Evolutionary conservation across 768 basidiomycete genomes (phyloP).

Genomic region (Lentinus brumalis): DNA sequence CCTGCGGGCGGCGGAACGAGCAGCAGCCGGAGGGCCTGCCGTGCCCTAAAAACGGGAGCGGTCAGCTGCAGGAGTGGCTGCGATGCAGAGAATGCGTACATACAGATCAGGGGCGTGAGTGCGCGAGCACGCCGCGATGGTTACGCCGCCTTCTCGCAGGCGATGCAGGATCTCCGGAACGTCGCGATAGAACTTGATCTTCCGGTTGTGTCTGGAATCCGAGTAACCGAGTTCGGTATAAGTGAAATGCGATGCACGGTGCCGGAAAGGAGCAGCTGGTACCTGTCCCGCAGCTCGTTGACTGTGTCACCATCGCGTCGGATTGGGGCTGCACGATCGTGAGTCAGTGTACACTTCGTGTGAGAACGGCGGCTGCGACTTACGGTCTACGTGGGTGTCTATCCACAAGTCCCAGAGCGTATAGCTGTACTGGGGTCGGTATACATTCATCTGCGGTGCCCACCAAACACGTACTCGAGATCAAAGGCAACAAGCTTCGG

Average conservation of each 20-base stretch:
- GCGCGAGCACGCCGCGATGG: constrained; percentile 74
- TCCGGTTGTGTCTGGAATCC: constrained; percentile 47
- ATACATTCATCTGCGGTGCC: constrained; percentile 7
- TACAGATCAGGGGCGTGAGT: constrained; percentile 72
- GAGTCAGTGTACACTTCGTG: background rate
- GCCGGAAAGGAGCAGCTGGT: background rate
- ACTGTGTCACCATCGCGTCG: constrained; percentile 45
- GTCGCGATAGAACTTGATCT: constrained; percentile 73
- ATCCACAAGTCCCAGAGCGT: constrained; percentile 90
- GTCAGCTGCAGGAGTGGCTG: background rate
- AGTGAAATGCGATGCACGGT: background rate
- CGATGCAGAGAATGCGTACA: constrained; percentile 27
- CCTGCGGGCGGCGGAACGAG: constrained; percentile 47
- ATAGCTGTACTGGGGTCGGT: constrained; percentile 50
- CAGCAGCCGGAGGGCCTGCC: constrained; percentile 69
- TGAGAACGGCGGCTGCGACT: background rate
- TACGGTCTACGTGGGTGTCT: constrained; percentile 71
- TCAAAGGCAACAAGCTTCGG: constrained; percentile 81
- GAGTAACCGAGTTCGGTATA: background rate
- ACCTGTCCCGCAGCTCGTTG: constrained; percentile 55
- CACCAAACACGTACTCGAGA: constrained; percentile 57
- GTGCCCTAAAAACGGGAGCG: constrained; percentile 55
- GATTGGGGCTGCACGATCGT: constrained; percentile 48
- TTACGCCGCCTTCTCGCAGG: constrained; percentile 49
- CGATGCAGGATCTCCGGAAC: constrained; percentile 73